Evolutionary conservation across 208 protist genomes (phyloP), one percentile per base, ranked within the genome.

Genomic region (Trypanosomatidae sp.): DNA sequence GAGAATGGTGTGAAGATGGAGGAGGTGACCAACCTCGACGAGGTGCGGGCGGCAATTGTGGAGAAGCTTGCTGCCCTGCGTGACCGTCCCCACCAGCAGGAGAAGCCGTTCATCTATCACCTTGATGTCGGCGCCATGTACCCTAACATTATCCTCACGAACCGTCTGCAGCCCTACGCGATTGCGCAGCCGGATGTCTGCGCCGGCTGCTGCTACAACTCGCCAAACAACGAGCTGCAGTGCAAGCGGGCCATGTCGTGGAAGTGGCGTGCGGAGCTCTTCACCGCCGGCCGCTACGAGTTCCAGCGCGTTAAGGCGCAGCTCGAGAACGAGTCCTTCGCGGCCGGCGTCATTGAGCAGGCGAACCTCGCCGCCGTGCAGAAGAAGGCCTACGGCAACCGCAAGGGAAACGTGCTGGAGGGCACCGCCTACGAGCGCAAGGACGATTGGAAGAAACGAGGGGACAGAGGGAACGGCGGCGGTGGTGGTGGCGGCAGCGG

Each of bases 71-170:
- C 79, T 15, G 67, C 52, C 4, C 84, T 99, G 19, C 81, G 92
- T 22, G 90, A 99, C 62, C 62, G 83, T 15, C 97, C 98, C 7
- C 89, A 92, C 10, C 92, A 83, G 66, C 56, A 86, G 55, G 87
- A 87, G 65, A 77, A 77, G 39, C 99, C 99, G 2, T 73, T 99
- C 25, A 99, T 99, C 60, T 99, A 99, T 79, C 99, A 99, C 87
- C 83, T 99, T 1, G 99, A 99, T 74, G 99, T 99, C 7, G 94
- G 92, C 33, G 99, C 99, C 39, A 99, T 99, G 99, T 99, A 99
- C 91, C 99, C 99, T 0, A 99, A 99, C 84, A 99, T 99, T 84
- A 99, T 99, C 79, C 85, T 99, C 15, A 99, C 99, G 0, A 99
- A 99, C 79, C 90, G 99, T 47, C 94, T 99, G 10, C 99, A 99